These are phyloP conservation scores for Thielaviopsis euricoi DNA, from an alignment of 2,329 filamentous ascomycete species.

Conservation along the genomic window DNA sequence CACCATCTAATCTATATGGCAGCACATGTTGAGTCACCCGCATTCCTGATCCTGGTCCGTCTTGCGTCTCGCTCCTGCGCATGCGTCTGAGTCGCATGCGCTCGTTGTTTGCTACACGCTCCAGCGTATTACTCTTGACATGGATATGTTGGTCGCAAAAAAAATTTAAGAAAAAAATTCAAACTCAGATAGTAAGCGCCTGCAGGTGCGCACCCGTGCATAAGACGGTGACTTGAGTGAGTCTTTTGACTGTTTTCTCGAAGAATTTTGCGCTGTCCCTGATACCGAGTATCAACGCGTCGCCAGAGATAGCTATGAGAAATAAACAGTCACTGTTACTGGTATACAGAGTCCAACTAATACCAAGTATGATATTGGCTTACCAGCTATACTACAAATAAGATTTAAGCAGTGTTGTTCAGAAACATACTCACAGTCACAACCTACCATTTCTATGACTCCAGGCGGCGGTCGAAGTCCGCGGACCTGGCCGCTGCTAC, in stretches of 20 bases:
- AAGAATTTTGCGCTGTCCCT: neutral
- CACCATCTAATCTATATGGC: neutral
- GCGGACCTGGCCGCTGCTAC: neutral
- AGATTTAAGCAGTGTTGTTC: too few relatives aligned
- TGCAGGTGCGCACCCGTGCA: neutral
- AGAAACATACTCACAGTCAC: neutral
- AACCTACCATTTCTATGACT: constrained; percentile 4
- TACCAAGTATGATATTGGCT: too few relatives aligned
- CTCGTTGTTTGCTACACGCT: neutral
- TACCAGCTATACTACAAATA: too few relatives aligned
- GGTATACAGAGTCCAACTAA: too few relatives aligned
- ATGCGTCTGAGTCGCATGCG: neutral
- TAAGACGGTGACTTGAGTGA: neutral
- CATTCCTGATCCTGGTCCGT: constrained; percentile 7
- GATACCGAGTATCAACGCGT: too few relatives aligned
- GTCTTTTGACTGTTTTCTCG: neutral
- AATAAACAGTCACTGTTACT: too few relatives aligned
- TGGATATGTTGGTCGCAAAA: neutral
- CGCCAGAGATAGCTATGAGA: too few relatives aligned
- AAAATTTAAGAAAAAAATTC: neutral
- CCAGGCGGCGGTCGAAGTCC: constrained; percentile 10
- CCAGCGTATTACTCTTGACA: neutral
- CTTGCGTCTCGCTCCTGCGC: neutral
- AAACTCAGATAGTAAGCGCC: neutral
- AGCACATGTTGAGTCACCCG: constrained; percentile 8